Conservation (phyloP, 352 stramenopile genomes). For the Peronospora destructor region DNA sequence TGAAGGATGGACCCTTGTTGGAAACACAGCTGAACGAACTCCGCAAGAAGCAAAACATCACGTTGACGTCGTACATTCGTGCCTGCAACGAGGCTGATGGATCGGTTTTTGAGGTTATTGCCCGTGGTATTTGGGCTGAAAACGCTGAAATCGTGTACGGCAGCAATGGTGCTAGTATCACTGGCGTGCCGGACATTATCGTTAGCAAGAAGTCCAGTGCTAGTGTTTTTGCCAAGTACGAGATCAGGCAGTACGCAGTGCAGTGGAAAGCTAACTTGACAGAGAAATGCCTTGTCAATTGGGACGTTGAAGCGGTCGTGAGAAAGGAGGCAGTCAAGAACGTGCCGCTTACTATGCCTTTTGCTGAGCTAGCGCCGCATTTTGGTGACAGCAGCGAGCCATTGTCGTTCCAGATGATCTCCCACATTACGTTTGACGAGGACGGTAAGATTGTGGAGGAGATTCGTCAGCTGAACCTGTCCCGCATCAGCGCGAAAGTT, state of each 20-base stretch:
- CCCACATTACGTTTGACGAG: constrained; percentile 75
- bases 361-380: constrained; percentile 47
- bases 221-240: constrained; percentile 66
- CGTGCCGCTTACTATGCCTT: constrained; percentile 56
- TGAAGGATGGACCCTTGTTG: constrained; percentile 38
- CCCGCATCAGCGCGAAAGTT: constrained; percentile 46
- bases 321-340: constrained; percentile 43
- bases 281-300: constrained; percentile 73
- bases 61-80: constrained; percentile 57
- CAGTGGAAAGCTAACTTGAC: constrained; percentile 65
- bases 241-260: constrained; percentile 78
- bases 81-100: constrained; percentile 61
- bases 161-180: constrained; percentile 33
- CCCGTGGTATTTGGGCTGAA: constrained; percentile 49
- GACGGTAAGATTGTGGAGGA: constrained; percentile 72
- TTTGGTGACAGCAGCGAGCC: constrained; percentile 40
- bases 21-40: constrained; percentile 67
- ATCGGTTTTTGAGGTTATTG: constrained; percentile 46
- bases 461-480: constrained; percentile 66
- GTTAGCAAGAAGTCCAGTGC: constrained; percentile 51
- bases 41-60: constrained; percentile 77
- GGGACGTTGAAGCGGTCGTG: constrained; percentile 57
- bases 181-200: constrained; percentile 53
- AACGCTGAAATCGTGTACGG: constrained; percentile 70
- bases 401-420: constrained; percentile 66